Evolutionary conservation across 2,329 filamentous ascomycete genomes (phyloP), one percentile per base, ranked within the genome.

Genomic region (Nemania diffusa): DNA sequence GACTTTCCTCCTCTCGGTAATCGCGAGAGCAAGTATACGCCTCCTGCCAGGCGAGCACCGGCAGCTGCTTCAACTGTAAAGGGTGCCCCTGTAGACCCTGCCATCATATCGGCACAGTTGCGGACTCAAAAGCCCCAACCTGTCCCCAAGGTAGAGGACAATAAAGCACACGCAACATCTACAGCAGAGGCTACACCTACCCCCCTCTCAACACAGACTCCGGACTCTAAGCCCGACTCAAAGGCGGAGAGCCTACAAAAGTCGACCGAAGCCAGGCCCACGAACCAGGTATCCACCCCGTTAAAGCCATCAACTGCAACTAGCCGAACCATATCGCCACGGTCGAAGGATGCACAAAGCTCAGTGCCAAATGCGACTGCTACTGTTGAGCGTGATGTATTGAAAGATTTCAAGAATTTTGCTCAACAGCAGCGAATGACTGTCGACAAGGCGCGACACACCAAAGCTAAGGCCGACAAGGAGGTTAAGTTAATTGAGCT

Each of bases 401-500:
- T 89, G 24, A 85, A 84, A 59, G 85, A 87, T 1, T 92, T 91
- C 78, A 91, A 88, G 77, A 83, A 79, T 8, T 92, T 92, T 77
- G 89, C 88, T 22, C 84, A 79, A 26, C 83, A 84, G 66, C 84
- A 89, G 76, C 83, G 86, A 64, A 81, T 81, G 64, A 84, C 84
- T 65, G 84, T 84, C 5, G 87, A 90, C 73, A 87, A 88, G 74
- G 82, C 79, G 44, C 83, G 88, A 52, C 82, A 78, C 69, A 86
- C 80, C 72, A 90, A 90, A 77, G 84, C 85, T 9, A 88, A 86
- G 76, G 86, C 85, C 66, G 96, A 98, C 78, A 97, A 97, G 78
- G 93, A 94, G 72, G 90, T 96, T 71, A 97, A 97, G 80, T 80
- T 99, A 69, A 97, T 93, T 67, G 96, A 99, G 80, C 82, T 99